A percentile compares a stretch with the other conserved stretches of the same genome.
Conservation (phyloP, 176 grass and related monocot species). For the Pharus latifolius region DNA sequence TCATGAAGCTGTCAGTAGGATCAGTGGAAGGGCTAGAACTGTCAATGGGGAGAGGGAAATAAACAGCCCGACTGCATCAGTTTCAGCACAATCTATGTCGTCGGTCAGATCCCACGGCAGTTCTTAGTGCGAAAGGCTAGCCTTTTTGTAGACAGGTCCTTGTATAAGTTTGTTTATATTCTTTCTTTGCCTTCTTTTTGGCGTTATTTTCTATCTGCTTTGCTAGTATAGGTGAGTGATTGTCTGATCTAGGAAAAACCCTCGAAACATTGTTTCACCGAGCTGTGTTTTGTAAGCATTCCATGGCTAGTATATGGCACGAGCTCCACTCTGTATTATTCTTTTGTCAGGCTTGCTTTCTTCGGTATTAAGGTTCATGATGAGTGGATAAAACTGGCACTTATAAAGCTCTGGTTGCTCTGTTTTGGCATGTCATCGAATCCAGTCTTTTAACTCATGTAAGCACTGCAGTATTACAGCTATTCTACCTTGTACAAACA, state of each 20-base stretch:
- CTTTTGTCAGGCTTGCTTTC: not conserved
- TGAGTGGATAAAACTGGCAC: too few species aligned
- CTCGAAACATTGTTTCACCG: not conserved
- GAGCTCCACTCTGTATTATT: not conserved
- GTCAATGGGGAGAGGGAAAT: conserved; percentile 61
- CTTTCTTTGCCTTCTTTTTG: not conserved
- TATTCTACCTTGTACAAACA: too few species aligned
- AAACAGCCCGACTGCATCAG: conserved; percentile 77
- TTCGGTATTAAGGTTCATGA: not conserved
- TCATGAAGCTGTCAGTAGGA: conserved; percentile 55
- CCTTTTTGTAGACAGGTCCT: conserved; percentile 17
- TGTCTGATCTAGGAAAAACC: not conserved
- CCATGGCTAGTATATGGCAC: not conserved
- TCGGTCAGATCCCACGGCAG: conserved; percentile 58
- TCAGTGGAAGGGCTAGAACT: conserved; percentile 49
- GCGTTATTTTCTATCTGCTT: not conserved
- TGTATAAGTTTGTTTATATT: conserved; percentile 4
- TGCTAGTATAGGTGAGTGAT: not conserved
- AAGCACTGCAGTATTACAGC: too few species aligned
- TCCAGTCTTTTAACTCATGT: too few species aligned
- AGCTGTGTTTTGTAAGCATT: not conserved
- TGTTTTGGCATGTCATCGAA: too few species aligned
- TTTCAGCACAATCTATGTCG: conserved; percentile 80
- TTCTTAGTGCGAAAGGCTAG: conserved; percentile 27
- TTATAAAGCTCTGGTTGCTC: too few species aligned